Conservation (phyloP, 2,329 filamentous ascomycete genomes). For the Trichoderma oligosporum region DNA sequence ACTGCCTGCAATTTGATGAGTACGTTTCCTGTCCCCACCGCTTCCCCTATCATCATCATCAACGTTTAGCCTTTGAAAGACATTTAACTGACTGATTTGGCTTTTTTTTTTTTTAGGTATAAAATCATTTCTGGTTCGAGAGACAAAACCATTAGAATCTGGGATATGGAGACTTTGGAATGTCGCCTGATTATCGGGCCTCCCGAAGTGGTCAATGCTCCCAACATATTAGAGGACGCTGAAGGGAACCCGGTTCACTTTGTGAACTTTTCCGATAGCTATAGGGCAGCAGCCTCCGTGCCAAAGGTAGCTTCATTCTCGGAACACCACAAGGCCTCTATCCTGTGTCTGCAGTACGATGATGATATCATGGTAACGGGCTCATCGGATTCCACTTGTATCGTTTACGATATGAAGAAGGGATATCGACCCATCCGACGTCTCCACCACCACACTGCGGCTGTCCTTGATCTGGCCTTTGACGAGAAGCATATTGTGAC, state of each 20-base stretch:
- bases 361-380: constrained; percentile 90
- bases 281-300: constrained; percentile 43
- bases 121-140: constrained; percentile 97
- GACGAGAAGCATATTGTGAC: constrained; percentile 91
- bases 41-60: neutral
- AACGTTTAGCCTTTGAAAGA: no score
- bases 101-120: constrained; percentile 50
- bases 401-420: constrained; percentile 80
- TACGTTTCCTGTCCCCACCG: constrained; percentile 45
- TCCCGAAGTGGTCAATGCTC: constrained; percentile 56
- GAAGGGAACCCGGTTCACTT: constrained; percentile 52
- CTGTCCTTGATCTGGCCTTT: constrained; percentile 90
- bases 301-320: constrained; percentile 56
- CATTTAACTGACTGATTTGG: no score
- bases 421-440: constrained; percentile 77
- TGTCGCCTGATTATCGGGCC: constrained; percentile 86
- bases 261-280: constrained; percentile 51
- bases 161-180: constrained; percentile 86
- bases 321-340: constrained; percentile 81
- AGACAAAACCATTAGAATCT: constrained; percentile 91
- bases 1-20: constrained; percentile 98
- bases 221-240: constrained; percentile 48
- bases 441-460: constrained; percentile 74
- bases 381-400: constrained; percentile 86
- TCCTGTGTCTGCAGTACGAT: constrained; percentile 93